Base-by-base conservation (phyloP, 73 alveolate genomes). In the Breviolum minutum region DNA sequence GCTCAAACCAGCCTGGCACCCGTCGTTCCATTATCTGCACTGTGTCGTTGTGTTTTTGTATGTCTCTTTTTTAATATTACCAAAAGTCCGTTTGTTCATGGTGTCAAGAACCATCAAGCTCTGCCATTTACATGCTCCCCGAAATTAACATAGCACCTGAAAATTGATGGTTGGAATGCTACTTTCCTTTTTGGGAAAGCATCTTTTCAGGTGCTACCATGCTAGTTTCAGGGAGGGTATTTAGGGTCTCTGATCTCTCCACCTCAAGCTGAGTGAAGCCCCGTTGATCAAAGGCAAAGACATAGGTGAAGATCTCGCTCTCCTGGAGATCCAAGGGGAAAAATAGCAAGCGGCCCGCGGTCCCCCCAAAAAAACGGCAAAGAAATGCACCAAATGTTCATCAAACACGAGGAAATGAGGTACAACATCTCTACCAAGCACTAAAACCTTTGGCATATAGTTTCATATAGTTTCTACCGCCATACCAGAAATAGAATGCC, bases 1-100 rank as follows among this genome's bases (percentile, higher is more conserved):
- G 84, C 99, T 79, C 54, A 99, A 92, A 22, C 99, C 99, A 6
- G 99, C 99, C 84, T 91, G 71, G 24, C 54, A 20, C n/a, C n/a
- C n/a, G n/a, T 22, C 82, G 27, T 7, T 20, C 29, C 5, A 20
- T 1, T n/a, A 1, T 71, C 40, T 20, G 74, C 90, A 27, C 80
- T 99, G 60, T 86, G 4, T n/a, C 29, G 1, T 71, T n/a, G 0
- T 71, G 81, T 71, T 19, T 8, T 66, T 69, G 26, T 69, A 69
- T 20, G 54, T 40, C 54, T 40, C 54, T 40, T 40, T 3, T 40
- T 40, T 0, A 40, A 40, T 40, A 3, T 40, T 40, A 40, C 54
- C 54, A 40, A 0, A 40, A 40, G 54, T 40, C 54, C 54, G 54
- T 40, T 40, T 40, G 54, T 40, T n/a, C 77, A 69, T 69, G 77